Evolutionary conservation across 331 rosid species (phyloP).

Genomic region (Dryas integrifolia): DNA sequence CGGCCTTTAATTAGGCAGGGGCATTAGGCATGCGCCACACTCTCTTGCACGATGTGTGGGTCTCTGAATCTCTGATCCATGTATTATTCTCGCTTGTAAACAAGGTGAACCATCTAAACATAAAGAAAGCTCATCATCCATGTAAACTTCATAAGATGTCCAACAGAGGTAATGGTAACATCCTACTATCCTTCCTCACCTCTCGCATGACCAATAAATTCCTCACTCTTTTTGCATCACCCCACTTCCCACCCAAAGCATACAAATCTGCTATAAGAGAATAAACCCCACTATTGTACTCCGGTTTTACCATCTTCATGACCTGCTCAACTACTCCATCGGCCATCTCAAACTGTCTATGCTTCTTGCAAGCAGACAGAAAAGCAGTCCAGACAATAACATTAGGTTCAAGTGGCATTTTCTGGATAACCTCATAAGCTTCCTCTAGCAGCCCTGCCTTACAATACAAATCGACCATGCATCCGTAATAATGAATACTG

Average conservation of each 20-base stretch:
- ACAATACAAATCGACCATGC: constrained; percentile 60
- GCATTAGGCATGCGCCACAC: too few relatives aligned
- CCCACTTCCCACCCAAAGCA: constrained; percentile 27
- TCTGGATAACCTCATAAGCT: constrained; percentile 46
- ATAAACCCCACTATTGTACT: constrained; percentile 48
- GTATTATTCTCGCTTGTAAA: too few relatives aligned
- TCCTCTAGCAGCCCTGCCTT: constrained; percentile 57
- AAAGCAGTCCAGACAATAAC: constrained; percentile 48
- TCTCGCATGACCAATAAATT: too few relatives aligned
- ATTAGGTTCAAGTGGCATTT: constrained; percentile 58
- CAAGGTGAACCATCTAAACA: too few relatives aligned
- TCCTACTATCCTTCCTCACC: too few relatives aligned
- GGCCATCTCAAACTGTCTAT: constrained; percentile 49
- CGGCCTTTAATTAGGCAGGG: too few relatives aligned
- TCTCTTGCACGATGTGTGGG: too few relatives aligned
- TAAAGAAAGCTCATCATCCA: too few relatives aligned
- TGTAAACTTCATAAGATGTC: too few relatives aligned
- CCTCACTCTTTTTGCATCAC: too few relatives aligned
- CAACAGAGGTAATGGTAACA: too few relatives aligned
- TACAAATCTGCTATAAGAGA: constrained; percentile 48
- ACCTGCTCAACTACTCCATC: constrained; percentile 51
- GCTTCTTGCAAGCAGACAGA: constrained; percentile 60
- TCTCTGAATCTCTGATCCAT: too few relatives aligned
- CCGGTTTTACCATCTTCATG: constrained; percentile 40
- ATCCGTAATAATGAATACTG: constrained; percentile 61